Conservation (phyloP, 2,329 filamentous ascomycete species). For the Microdochium bolleyi region DNA sequence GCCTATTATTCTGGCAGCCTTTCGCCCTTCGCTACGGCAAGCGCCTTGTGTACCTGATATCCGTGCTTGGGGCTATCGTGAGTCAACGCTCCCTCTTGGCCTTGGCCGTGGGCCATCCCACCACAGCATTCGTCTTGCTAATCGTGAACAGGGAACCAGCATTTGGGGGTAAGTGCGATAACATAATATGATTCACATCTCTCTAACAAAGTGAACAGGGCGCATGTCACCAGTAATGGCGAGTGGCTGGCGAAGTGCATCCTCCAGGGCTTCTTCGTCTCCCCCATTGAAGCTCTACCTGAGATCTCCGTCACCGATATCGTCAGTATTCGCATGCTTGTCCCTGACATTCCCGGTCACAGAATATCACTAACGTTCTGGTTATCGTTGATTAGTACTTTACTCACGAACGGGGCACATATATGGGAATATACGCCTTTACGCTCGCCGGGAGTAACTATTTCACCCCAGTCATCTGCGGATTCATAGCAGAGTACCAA, state of each 20-base stretch:
- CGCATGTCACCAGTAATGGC: conserved; percentile 26
- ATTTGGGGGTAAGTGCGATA: conserved; percentile 14
- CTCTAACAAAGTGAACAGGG: conserved; percentile 25
- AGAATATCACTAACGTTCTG: conserved; percentile 3
- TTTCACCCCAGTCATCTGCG: conserved; percentile 34
- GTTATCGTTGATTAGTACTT: conserved; percentile 5
- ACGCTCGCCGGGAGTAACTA: conserved; percentile 30
- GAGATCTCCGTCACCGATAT: conserved; percentile 35
- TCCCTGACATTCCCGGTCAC: conserved; percentile 5
- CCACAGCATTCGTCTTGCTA: background rate
- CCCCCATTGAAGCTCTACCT: conserved; percentile 36
- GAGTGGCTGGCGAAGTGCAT: conserved; percentile 38
- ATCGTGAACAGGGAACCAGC: conserved; percentile 12
- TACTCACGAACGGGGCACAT: conserved; percentile 33
- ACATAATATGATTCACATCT: conserved; percentile 6
- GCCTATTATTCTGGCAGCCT: conserved; percentile 38
- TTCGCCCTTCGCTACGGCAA: conserved; percentile 37
- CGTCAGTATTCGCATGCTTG: conserved; percentile 8
- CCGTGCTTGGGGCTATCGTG: conserved; percentile 20
- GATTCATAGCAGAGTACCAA: conserved; percentile 32
- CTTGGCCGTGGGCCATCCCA: too few species aligned
- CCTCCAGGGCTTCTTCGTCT: conserved; percentile 32
- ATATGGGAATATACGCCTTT: conserved; percentile 32
- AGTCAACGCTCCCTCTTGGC: too few species aligned
- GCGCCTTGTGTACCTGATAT: conserved; percentile 27